Percentiles rank a stretch among this genome's conserved stretches.
phyloP scores from a whole-genome alignment of 78 protist genomes.

The Thecamonas trahens region DNA sequence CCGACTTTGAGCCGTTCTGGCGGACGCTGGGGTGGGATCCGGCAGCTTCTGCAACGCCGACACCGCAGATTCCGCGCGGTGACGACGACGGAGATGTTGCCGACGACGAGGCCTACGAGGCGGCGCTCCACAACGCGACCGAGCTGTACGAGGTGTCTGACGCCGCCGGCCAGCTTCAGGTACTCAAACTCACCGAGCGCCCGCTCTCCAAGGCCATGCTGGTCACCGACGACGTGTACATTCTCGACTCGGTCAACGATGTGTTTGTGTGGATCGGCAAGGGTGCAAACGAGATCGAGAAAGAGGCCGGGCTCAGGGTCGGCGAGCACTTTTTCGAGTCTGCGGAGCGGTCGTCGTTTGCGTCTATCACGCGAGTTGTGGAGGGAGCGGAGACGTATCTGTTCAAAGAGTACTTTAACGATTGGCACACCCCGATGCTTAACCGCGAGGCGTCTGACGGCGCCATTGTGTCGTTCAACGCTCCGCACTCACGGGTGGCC shows the following conservation, averaged over 20 bases:
- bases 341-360: no score
- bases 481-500: no score
- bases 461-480: no score
- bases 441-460: no score
- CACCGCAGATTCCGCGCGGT: constrained; percentile 5
- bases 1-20: constrained; percentile 17
- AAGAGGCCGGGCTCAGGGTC: neutral
- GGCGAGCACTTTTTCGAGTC: constrained; percentile 8
- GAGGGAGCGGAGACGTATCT: constrained; percentile 38
- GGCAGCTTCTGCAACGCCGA: neutral
- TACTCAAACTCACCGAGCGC: neutral
- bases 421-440: no score
- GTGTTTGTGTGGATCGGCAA: constrained; percentile 47
- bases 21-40: neutral
- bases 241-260: constrained; percentile 42
- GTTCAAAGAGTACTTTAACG: constrained; percentile 41
- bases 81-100: constrained; percentile 37
- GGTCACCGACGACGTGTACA: constrained; percentile 32
- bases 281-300: constrained; percentile 22
- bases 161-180: neutral
- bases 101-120: neutral
- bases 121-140: neutral
- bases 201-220: constrained; percentile 25
- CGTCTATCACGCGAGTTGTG: constrained; percentile 1
- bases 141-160: constrained; percentile 22